Percentiles rank a stretch among this genome's conserved stretches.
Conservation (phyloP, 306 rosid species). For the Rosa lucieae region DNA sequence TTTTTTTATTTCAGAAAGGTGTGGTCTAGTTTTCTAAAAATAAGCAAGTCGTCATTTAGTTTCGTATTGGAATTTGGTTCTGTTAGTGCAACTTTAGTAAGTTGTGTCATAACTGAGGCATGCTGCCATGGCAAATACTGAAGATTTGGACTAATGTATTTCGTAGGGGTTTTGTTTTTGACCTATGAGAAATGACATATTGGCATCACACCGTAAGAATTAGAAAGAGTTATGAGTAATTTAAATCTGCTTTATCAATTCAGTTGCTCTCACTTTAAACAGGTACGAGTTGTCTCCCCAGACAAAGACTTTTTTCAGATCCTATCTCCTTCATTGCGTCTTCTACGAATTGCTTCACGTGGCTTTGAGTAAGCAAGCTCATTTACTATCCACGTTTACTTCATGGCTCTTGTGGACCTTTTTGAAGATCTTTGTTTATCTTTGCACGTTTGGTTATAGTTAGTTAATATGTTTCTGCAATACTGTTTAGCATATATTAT, state of each 20-base stretch:
- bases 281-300: constrained; percentile 98
- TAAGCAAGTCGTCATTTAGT: not conserved
- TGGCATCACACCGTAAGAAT: not conserved
- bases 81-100: not conserved
- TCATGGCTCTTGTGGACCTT: not conserved
- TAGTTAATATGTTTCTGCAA: not conserved
- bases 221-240: not conserved
- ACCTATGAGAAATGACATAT: not conserved
- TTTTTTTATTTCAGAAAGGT: not conserved
- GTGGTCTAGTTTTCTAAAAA: not conserved
- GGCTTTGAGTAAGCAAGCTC: constrained; percentile 72
- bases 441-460: not conserved
- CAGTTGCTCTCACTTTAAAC: constrained; percentile 29
- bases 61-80: not conserved
- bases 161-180: not conserved
- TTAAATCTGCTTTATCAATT: constrained; percentile 17
- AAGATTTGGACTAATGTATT: not conserved
- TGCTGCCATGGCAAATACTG: not conserved
- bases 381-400: not conserved
- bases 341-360: constrained; percentile 93
- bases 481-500: not conserved
- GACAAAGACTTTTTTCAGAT: constrained; percentile 97
- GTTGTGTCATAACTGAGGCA: not conserved
- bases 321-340: constrained; percentile 87
- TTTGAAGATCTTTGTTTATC: not conserved